Conservation (phyloP, 2,329 filamentous ascomycete species). For the Fonsecaea multimorphosa region DNA sequence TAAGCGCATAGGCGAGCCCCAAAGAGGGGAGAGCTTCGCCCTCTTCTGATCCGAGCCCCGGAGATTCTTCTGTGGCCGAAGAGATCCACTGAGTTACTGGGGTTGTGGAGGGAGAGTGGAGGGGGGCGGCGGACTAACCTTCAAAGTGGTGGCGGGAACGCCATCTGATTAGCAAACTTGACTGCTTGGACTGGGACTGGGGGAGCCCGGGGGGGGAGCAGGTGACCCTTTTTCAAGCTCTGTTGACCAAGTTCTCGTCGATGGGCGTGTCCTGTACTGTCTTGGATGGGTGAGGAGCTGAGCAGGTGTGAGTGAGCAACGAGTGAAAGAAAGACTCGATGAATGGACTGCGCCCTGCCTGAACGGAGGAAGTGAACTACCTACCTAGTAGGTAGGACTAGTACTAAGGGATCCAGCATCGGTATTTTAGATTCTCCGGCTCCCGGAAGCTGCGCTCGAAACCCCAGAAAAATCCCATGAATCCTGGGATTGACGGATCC, state of each 20-base stretch:
- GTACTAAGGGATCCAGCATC: too few relatives aligned
- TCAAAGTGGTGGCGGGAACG: background rate
- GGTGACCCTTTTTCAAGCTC: background rate
- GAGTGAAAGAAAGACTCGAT: background rate
- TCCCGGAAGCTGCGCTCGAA: background rate
- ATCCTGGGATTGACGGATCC: conserved; percentile 6
- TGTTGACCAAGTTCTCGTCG: background rate
- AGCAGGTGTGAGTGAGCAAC: background rate
- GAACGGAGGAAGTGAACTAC: background rate
- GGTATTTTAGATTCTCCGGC: background rate
- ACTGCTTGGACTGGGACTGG: background rate
- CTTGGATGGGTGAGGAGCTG: background rate
- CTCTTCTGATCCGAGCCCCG: background rate
- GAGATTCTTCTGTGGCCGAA: conserved; percentile 31
- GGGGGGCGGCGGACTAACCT: background rate
- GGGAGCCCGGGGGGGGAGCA: background rate
- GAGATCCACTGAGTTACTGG: conserved; percentile 14
- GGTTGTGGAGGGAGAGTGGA: conserved; percentile 8
- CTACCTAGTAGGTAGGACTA: too few relatives aligned
- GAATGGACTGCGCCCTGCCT: background rate
- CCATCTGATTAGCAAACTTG: conserved; percentile 1
- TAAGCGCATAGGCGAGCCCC: background rate
- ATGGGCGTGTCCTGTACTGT: background rate
- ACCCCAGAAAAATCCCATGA: conserved; percentile 18
- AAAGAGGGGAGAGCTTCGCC: background rate